Conservation (phyloP, 768 basidiomycete species). For the Xerocomus spinulosus region DNA sequence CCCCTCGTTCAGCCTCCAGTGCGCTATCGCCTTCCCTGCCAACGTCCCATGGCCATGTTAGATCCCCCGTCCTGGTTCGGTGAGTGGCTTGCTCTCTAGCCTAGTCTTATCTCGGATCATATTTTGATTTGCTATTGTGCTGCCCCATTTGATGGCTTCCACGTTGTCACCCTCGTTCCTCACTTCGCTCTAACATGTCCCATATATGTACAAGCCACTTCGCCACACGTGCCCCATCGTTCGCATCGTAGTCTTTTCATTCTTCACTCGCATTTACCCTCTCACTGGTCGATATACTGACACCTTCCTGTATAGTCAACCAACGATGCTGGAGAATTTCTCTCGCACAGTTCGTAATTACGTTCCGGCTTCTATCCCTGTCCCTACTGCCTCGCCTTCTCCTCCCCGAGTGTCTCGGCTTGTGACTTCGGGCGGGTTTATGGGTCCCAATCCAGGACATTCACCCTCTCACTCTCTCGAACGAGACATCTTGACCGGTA, state of each 20-base stretch:
- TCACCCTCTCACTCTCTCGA: constrained; percentile 7
- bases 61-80: constrained; percentile 31
- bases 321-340: constrained; percentile 47
- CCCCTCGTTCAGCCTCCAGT: constrained; percentile 9
- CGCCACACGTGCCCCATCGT: constrained; percentile 14
- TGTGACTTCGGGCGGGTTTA: constrained; percentile 43
- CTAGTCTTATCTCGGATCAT: not conserved
- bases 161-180: constrained; percentile 16
- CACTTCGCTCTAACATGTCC: constrained; percentile 1
- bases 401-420: constrained; percentile 49
- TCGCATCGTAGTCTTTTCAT: not conserved
- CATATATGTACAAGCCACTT: constrained; percentile 12
- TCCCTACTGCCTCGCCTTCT: constrained; percentile 44
- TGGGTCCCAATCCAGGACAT: constrained; percentile 25
- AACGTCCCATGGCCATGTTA: constrained; percentile 21
- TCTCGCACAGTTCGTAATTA: constrained; percentile 52
- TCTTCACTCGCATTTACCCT: not conserved
- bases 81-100: constrained; percentile 13
- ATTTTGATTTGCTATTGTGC: not conserved
- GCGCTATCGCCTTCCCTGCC: constrained; percentile 14
- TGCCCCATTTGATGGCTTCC: constrained; percentile 1
- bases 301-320: constrained; percentile 34
- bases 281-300: constrained; percentile 12
- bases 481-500: constrained; percentile 6
- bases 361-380: constrained; percentile 48